These are phyloP conservation scores for Croton laevigatus DNA, from an alignment of 441 rosid genomes.

Conservation along the genomic window DNA sequence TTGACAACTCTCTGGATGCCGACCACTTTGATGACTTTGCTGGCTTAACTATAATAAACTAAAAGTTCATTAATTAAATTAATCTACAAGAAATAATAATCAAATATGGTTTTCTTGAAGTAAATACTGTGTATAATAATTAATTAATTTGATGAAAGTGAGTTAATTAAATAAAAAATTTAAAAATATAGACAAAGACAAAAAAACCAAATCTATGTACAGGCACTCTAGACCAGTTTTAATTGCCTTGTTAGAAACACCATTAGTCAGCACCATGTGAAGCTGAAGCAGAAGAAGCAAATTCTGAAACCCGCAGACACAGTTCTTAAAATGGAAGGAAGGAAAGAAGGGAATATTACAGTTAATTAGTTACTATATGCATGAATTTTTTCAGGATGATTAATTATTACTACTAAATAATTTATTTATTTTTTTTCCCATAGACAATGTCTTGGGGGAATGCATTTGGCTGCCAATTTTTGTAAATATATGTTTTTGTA, in stretches of 20 bases:
- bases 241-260: constrained; percentile 27
- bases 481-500: neutral
- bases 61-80: neutral
- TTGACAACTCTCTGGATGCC: constrained; percentile 2
- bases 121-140: neutral
- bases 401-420: neutral
- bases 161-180: neutral
- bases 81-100: neutral
- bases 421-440: neutral
- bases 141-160: neutral
- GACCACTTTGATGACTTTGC: constrained; percentile 4
- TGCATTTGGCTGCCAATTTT: neutral
- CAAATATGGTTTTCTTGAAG: neutral
- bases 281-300: neutral
- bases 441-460: constrained; percentile 8
- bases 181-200: constrained; percentile 8
- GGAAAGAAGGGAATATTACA: constrained; percentile 20
- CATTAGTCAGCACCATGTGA: constrained; percentile 45
- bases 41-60: neutral
- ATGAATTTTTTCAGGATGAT: constrained; percentile 12
- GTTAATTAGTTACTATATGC: constrained; percentile 3
- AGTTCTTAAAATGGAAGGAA: constrained; percentile 30
- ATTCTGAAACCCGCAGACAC: neutral
- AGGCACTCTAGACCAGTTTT: constrained; percentile 39
- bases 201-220: constrained; percentile 34